Conservation (phyloP, 2,329 filamentous ascomycete genomes). For the Fusarium sp. region DNA sequence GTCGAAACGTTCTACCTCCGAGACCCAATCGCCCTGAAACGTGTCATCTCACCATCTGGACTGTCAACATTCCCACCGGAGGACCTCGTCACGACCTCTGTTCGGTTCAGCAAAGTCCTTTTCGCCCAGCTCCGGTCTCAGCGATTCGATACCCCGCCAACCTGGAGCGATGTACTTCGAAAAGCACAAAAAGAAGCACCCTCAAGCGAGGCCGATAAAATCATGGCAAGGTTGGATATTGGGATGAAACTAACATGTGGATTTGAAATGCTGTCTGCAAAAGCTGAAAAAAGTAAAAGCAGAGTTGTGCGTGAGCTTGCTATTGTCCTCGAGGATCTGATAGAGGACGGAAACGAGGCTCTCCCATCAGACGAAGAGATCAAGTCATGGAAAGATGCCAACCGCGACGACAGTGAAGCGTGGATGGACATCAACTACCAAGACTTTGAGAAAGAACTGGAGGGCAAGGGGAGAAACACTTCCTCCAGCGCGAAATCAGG, state of each 20-base stretch:
- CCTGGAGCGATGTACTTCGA: conserved; percentile 57
- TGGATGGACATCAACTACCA: conserved; percentile 95
- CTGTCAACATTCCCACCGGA: conserved; percentile 76
- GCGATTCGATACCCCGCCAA: conserved; percentile 75
- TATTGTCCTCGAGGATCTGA: conserved; percentile 80
- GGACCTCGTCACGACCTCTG: conserved; percentile 83
- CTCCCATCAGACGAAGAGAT: conserved; percentile 84
- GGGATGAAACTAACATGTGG: conserved; percentile 93
- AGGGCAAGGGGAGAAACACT: conserved; percentile 58
- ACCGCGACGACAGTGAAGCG: conserved; percentile 82
- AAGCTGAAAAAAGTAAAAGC: conserved; percentile 76
- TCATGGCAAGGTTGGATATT: conserved; percentile 65
- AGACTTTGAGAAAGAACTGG: conserved; percentile 87
- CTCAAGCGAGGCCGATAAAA: conserved; percentile 31
- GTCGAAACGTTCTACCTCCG: conserved; percentile 94
- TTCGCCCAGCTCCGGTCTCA: conserved; percentile 93
- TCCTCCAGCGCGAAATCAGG: conserved; percentile 55
- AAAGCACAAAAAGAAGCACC: conserved; percentile 34
- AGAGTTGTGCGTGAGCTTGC: conserved; percentile 79
- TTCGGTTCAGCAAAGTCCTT: conserved; percentile 87
- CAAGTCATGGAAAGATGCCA: conserved; percentile 69
- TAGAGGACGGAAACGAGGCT: conserved; percentile 73
- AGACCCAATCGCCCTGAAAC: conserved; percentile 80
- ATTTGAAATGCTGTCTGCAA: conserved; percentile 85
- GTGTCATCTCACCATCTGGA: conserved; percentile 68